phyloP scores from a whole-genome alignment of 192 early-diverging fungal species.

The Irineochytrium annulatum region DNA sequence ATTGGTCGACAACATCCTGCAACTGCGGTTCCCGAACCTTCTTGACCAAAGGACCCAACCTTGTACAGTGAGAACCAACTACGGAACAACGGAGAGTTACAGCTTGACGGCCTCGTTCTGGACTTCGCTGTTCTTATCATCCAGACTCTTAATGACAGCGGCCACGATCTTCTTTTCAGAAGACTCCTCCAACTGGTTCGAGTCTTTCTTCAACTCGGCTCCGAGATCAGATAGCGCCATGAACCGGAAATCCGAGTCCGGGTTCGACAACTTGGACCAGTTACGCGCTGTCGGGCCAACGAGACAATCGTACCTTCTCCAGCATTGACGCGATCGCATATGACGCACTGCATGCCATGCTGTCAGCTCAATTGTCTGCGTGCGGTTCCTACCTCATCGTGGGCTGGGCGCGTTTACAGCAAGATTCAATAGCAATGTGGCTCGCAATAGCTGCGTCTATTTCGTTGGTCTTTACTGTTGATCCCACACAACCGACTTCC shows the following conservation, averaged over 20 bases:
- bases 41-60: constrained; percentile 74
- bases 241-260: constrained; percentile 80
- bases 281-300: neutral
- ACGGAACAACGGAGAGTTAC: constrained; percentile 50
- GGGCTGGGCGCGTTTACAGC: no score
- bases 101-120: constrained; percentile 76
- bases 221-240: constrained; percentile 81
- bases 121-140: constrained; percentile 82
- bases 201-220: constrained; percentile 62
- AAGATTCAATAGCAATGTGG: no score
- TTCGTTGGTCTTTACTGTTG: no score
- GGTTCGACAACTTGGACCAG: constrained; percentile 36
- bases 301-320: neutral
- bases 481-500: no score
- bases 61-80: constrained; percentile 17
- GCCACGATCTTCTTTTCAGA: constrained; percentile 45
- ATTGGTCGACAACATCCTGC: constrained; percentile 62
- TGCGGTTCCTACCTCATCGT: no score
- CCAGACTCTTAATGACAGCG: constrained; percentile 56
- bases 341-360: no score
- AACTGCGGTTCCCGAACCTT: constrained; percentile 66
- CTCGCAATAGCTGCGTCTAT: no score
- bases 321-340: neutral
- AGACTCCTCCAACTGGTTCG: constrained; percentile 52
- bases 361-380: no score